Conservation (phyloP, 2,329 filamentous ascomycete species). For the Aspergillus novoparasiticus region DNA sequence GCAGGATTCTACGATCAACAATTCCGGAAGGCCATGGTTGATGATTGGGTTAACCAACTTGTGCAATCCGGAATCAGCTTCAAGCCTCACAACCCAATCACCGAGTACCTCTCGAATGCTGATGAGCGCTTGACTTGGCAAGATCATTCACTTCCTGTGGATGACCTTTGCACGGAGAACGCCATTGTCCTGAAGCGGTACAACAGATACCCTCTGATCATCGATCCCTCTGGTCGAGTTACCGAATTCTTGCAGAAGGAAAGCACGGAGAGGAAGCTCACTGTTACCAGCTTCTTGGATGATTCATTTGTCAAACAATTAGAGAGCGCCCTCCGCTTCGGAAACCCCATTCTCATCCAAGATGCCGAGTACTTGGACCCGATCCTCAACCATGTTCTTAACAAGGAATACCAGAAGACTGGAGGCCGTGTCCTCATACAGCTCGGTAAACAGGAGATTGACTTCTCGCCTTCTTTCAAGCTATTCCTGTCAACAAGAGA, state of each 20-base stretch:
- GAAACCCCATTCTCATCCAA: constrained; percentile 97
- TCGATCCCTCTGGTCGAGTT: constrained; percentile 92
- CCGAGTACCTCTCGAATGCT: constrained; percentile 93
- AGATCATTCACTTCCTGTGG: constrained; percentile 87
- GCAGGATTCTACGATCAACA: constrained; percentile 97
- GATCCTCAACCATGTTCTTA: constrained; percentile 96
- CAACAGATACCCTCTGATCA: constrained; percentile 97
- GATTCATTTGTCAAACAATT: constrained; percentile 98
- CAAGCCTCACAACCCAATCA: constrained; percentile 92
- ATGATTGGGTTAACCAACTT: constrained; percentile 95
- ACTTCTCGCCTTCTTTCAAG: constrained; percentile 96
- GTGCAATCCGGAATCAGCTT: constrained; percentile 88
- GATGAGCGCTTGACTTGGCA: constrained; percentile 96
- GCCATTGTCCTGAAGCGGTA: constrained; percentile 96
- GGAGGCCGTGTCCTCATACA: constrained; percentile 97
- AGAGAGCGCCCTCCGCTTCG: constrained; percentile 94
- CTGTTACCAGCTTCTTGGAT: constrained; percentile 96
- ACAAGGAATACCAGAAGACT: constrained; percentile 99
- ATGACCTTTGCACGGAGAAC: constrained; percentile 98
- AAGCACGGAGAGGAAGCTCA: constrained; percentile 88
- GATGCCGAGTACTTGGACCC: constrained; percentile 97
- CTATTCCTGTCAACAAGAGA: constrained; percentile 94
- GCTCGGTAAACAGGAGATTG: constrained; percentile 97
- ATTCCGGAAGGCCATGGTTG: constrained; percentile 95
- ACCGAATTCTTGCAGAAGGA: constrained; percentile 95